Evolutionary conservation across 345 rosid genomes (phyloP).

Genomic region (Barbarea vulgaris): DNA sequence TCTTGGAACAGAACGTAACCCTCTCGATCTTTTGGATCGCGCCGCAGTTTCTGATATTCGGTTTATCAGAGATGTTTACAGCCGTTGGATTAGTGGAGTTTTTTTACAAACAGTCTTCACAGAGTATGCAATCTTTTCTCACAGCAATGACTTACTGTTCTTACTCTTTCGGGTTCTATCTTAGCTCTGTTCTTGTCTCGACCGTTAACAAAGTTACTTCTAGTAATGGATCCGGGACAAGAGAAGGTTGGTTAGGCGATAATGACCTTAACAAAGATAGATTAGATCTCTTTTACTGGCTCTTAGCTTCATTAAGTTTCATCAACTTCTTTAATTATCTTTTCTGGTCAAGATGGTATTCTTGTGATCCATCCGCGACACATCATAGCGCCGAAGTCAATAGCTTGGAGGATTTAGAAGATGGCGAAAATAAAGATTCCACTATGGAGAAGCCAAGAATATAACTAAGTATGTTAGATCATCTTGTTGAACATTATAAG

Average conservation of each 20-base stretch:
- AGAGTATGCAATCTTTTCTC: conserved; percentile 64
- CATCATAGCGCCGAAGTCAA: conserved; percentile 46
- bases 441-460: conserved; percentile 19
- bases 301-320: conserved; percentile 60
- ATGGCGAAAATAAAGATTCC: conserved; percentile 12
- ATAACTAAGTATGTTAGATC: conserved; percentile 18
- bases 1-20: conserved; percentile 31
- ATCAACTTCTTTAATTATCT: conserved; percentile 58
- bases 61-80: conserved; percentile 71
- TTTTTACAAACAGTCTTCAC: conserved; percentile 67
- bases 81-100: conserved; percentile 71
- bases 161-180: conserved; percentile 64
- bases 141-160: conserved; percentile 75
- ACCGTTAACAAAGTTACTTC: conserved; percentile 56
- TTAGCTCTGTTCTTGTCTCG: conserved; percentile 66
- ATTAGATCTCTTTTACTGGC: conserved; percentile 71
- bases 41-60: conserved; percentile 65
- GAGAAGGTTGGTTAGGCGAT: conserved; percentile 64
- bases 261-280: conserved; percentile 58
- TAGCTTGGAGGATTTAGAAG: conserved; percentile 38
- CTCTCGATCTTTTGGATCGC: conserved; percentile 70
- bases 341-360: conserved; percentile 61
- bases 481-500: neutral
- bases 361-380: conserved; percentile 48
- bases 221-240: conserved; percentile 26